A percentile compares a stretch with the other conserved stretches of the same genome.
These are phyloP conservation scores for Gastrodia elata DNA, from an alignment of 106 monocot species.

Conservation along the genomic window DNA sequence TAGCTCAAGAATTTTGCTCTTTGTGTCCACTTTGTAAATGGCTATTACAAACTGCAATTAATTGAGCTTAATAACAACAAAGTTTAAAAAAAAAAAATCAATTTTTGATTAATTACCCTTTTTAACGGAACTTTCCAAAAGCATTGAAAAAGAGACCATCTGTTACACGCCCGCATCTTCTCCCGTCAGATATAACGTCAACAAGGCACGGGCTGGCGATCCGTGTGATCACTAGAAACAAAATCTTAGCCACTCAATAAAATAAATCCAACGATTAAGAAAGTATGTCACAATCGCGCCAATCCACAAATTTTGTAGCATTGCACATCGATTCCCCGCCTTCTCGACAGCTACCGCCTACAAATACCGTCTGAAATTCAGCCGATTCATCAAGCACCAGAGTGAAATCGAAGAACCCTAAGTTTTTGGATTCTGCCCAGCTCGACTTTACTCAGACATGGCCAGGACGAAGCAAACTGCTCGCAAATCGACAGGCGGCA, in stretches of 20 bases:
- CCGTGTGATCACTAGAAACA: not conserved
- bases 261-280: not conserved
- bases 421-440: not conserved
- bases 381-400: not conserved
- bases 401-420: not conserved
- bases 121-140: no score
- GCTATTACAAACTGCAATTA: no score
- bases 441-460: not conserved
- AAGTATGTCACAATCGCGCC: not conserved
- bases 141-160: no score
- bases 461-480: slow-evolving; percentile 20
- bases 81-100: no score
- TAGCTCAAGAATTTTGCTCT: no score
- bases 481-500: slow-evolving; percentile 16
- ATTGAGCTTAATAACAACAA: no score
- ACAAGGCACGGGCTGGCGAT: no score
- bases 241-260: not conserved
- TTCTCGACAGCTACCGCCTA: not conserved
- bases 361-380: not conserved
- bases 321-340: not conserved
- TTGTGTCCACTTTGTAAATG: no score
- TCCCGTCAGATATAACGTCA: no score
- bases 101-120: no score
- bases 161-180: no score
- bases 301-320: not conserved